phyloP scores from a whole-genome alignment of 2,329 filamentous ascomycete genomes.

The Alternaria hordeiaustralica region DNA sequence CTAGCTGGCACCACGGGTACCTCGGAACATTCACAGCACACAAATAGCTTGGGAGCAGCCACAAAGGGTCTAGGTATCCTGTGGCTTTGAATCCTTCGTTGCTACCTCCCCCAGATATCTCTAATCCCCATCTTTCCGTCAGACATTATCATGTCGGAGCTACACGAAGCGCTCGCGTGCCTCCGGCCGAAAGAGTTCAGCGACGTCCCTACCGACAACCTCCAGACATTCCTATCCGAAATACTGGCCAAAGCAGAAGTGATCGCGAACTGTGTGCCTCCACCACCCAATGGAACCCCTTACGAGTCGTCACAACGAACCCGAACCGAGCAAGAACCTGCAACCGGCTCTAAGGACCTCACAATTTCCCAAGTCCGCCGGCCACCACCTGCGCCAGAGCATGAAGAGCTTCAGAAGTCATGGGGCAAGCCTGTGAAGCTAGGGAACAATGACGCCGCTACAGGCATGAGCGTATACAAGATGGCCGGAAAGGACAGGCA shows the following conservation, averaged over 20 bases:
- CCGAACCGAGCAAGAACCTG: conserved; percentile 62
- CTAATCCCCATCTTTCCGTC: not conserved
- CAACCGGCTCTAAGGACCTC: conserved; percentile 59
- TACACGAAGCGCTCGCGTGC: conserved; percentile 55
- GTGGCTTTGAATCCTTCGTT: not conserved
- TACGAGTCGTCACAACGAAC: conserved; percentile 59
- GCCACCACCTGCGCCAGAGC: conserved; percentile 58
- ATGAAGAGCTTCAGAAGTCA: conserved; percentile 71
- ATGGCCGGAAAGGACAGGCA: conserved; percentile 78
- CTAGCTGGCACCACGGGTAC: conserved; percentile 22
- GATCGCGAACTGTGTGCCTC: conserved; percentile 78
- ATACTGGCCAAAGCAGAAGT: conserved; percentile 66
- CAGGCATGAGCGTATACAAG: conserved; percentile 81
- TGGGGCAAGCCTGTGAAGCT: conserved; percentile 87
- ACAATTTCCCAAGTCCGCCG: conserved; percentile 60
- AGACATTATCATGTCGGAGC: conserved; percentile 36
- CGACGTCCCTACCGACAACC: conserved; percentile 53
- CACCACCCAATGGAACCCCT: conserved; percentile 55
- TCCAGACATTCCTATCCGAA: conserved; percentile 49
- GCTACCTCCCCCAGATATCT: not conserved
- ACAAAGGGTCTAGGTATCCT: not conserved
- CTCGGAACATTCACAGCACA: conserved; percentile 13
- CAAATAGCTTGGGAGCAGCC: not conserved
- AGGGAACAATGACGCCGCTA: conserved; percentile 73
- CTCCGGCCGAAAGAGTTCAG: conserved; percentile 54